phyloP scores from a whole-genome alignment of 2,329 filamentous ascomycete genomes.

The Stylonectria norvegica region DNA sequence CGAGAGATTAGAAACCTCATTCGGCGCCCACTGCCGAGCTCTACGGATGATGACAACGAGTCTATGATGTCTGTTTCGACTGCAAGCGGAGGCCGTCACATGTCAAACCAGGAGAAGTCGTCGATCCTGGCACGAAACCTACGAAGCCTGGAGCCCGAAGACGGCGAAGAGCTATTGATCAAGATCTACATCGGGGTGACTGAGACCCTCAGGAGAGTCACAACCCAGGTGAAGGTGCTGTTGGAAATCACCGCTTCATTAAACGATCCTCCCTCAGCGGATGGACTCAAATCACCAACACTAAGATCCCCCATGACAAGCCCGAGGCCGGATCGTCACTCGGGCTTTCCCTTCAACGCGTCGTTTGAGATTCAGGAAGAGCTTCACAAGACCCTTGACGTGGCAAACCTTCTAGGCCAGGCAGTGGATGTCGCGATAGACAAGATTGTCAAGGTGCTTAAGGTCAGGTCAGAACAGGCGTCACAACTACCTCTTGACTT shows the following conservation, averaged over 20 bases:
- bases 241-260: conserved; percentile 85
- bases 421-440: conserved; percentile 79
- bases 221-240: conserved; percentile 90
- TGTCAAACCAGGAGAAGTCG: conserved; percentile 84
- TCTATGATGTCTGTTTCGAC: conserved; percentile 86
- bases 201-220: conserved; percentile 79
- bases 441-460: conserved; percentile 70
- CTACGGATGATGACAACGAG: conserved; percentile 89
- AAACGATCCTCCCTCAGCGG: conserved; percentile 39
- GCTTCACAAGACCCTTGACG: conserved; percentile 70
- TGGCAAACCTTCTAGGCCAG: conserved; percentile 74
- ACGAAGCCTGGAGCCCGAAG: conserved; percentile 74
- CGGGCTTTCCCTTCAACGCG: conserved; percentile 18
- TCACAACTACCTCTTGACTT: conserved; percentile 62
- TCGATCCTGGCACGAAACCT: conserved; percentile 84
- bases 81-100: conserved; percentile 60
- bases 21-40: conserved; percentile 80
- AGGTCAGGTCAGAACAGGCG: conserved; percentile 72
- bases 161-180: conserved; percentile 78
- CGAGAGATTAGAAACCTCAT: conserved; percentile 86
- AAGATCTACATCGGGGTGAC: conserved; percentile 84
- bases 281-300: conserved; percentile 46
- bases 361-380: conserved; percentile 65
- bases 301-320: conserved; percentile 52
- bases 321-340: conserved; percentile 38